Evolutionary conservation across 108 stramenopile species (phyloP).

Genomic region (Bacterosira constricta): DNA sequence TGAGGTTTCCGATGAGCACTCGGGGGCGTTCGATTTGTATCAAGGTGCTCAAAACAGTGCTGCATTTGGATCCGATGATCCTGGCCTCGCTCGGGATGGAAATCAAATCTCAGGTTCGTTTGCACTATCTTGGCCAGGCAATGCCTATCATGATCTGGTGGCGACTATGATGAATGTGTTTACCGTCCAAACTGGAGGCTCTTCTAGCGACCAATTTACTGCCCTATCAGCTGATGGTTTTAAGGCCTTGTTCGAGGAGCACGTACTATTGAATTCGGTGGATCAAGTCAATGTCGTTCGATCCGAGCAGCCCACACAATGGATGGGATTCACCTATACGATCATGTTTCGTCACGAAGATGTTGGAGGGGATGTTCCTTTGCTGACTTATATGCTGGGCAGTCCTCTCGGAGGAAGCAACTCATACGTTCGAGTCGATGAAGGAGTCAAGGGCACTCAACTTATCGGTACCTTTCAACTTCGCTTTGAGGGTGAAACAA

Average conservation of each 20-base stretch:
- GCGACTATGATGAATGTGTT: slow-evolving; percentile 36
- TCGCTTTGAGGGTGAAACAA: slow-evolving; percentile 74
- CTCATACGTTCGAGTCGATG: slow-evolving; percentile 31
- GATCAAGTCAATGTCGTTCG: slow-evolving; percentile 56
- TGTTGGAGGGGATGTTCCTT: slow-evolving; percentile 66
- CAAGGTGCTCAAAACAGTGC: slow-evolving; percentile 44
- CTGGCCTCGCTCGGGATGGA: slow-evolving; percentile 61
- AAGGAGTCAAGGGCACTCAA: slow-evolving; percentile 52
- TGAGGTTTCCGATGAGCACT: slow-evolving; percentile 50
- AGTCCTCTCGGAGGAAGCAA: slow-evolving; percentile 32
- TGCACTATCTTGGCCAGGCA: slow-evolving; percentile 54
- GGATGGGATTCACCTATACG: slow-evolving; percentile 66
- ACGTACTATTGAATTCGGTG: slow-evolving; percentile 35
- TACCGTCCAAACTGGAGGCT: slow-evolving; percentile 49
- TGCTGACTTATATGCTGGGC: slow-evolving; percentile 22
- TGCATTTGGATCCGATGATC: slow-evolving; percentile 38
- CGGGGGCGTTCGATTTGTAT: slow-evolving; percentile 45
- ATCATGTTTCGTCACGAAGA: slow-evolving; percentile 59
- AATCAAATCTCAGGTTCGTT: slow-evolving; percentile 81
- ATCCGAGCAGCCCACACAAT: slow-evolving; percentile 51
- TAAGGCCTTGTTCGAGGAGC: slow-evolving; percentile 52
- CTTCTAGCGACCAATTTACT: slow-evolving; percentile 40
- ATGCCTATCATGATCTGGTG: slow-evolving; percentile 32
- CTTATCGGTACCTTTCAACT: slow-evolving; percentile 79
- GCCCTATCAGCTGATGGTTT: slow-evolving; percentile 60